These are phyloP conservation scores for Tranzscheliella williamsii DNA, from an alignment of 1,284 basidiomycete genomes.

Conservation along the genomic window DNA sequence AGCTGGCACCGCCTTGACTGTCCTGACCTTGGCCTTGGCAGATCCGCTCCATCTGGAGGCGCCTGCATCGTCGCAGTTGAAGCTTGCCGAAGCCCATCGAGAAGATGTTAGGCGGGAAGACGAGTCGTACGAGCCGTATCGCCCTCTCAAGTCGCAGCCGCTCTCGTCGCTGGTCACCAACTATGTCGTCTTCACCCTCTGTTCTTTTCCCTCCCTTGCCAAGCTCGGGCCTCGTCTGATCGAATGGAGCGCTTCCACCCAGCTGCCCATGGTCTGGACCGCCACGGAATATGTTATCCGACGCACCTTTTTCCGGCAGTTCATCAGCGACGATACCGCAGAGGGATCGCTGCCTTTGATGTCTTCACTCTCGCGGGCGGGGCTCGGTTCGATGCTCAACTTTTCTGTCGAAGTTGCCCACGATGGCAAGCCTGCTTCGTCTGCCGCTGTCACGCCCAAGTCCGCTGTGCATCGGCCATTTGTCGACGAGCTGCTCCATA, in stretches of 20 bases:
- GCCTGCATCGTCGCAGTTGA: neutral
- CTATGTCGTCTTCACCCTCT: slow-evolving; percentile 79
- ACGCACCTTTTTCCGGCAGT: slow-evolving; percentile 83
- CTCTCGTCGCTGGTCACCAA: slow-evolving; percentile 67
- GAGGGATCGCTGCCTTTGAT: slow-evolving; percentile 72
- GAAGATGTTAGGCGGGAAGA: slow-evolving; percentile 25
- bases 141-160: slow-evolving; percentile 26
- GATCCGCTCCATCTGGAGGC: slow-evolving; percentile 28
- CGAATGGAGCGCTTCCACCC: slow-evolving; percentile 64
- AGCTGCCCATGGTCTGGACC: slow-evolving; percentile 71
- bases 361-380: slow-evolving; percentile 64
- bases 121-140: slow-evolving; percentile 20
- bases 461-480: slow-evolving; percentile 33
- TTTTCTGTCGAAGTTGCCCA: slow-evolving; percentile 83
- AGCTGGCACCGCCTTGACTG: slow-evolving; percentile 19
- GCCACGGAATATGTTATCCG: slow-evolving; percentile 75
- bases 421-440: slow-evolving; percentile 68
- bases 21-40: slow-evolving; percentile 4
- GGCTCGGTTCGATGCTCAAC: slow-evolving; percentile 77
- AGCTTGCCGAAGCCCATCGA: slow-evolving; percentile 16
- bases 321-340: slow-evolving; percentile 84
- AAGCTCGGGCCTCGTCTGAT: slow-evolving; percentile 78
- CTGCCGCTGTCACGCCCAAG: slow-evolving; percentile 39
- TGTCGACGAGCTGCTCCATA: slow-evolving; percentile 42
- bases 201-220: slow-evolving; percentile 75